A percentile compares a stretch with the other conserved stretches of the same genome.
Conservation (phyloP, 345 rosid genomes). For the Lagerstroemia speciosa region DNA sequence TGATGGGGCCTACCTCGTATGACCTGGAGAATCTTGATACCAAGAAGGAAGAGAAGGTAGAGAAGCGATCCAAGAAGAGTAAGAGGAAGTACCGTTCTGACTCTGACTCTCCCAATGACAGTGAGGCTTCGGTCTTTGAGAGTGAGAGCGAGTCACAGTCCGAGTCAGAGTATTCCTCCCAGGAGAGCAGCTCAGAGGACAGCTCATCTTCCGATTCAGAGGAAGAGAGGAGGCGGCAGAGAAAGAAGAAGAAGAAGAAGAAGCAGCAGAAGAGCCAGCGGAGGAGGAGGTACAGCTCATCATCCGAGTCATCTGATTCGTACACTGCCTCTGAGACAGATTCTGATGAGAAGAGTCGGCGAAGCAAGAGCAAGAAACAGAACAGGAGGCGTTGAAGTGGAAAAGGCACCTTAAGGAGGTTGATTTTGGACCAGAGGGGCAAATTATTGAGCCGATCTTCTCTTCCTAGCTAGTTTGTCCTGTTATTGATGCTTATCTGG, state of each 20-base stretch:
- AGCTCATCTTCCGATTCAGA: conserved; percentile 76
- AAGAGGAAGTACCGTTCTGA: conserved; percentile 72
- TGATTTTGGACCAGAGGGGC: background rate
- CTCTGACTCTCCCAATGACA: conserved; percentile 58
- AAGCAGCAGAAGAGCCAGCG: conserved; percentile 41
- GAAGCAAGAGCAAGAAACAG: conserved; percentile 57
- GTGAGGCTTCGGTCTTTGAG: conserved; percentile 90
- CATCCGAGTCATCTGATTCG: conserved; percentile 73
- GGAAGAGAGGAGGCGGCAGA: conserved; percentile 53
- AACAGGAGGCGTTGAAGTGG: conserved; percentile 35
- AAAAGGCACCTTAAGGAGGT: background rate
- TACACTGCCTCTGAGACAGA: conserved; percentile 61
- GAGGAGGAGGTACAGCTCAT: conserved; percentile 54
- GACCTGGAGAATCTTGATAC: conserved; percentile 43
- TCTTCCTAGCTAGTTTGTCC: background rate
- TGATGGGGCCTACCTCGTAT: conserved; percentile 45
- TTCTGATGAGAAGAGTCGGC: conserved; percentile 54
- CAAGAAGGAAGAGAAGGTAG: conserved; percentile 31
- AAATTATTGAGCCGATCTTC: background rate
- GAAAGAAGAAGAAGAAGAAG: conserved; percentile 68
- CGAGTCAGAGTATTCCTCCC: conserved; percentile 51
- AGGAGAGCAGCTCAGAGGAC: conserved; percentile 50
- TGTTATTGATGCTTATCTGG: background rate
- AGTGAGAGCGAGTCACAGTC: conserved; percentile 65
- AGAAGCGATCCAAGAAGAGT: conserved; percentile 58